Conservation (phyloP, 1,139 yeast genomes). For the Saccharomyces hybrid region DNA sequence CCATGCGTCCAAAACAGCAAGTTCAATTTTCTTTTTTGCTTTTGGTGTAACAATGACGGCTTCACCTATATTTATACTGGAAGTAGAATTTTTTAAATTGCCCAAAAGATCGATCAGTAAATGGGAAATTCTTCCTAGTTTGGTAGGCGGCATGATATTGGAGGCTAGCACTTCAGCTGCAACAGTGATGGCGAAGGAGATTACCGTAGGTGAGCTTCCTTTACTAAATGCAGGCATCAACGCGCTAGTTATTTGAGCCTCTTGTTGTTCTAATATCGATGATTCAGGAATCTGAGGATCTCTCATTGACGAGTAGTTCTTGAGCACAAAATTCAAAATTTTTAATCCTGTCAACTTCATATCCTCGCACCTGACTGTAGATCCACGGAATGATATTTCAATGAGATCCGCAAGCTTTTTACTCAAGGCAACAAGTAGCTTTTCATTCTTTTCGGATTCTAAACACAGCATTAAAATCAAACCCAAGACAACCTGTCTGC, state of each 20-base stretch:
- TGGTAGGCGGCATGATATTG: constrained; percentile 42
- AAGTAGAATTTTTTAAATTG: constrained; percentile 35
- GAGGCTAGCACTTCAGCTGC: constrained; percentile 70
- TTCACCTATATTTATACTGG: constrained; percentile 34
- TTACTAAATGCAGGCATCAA: constrained; percentile 76
- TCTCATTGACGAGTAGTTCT: constrained; percentile 41
- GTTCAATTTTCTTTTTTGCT: constrained; percentile 56
- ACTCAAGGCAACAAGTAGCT: constrained; percentile 39
- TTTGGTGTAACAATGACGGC: constrained; percentile 35
- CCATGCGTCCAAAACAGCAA: constrained; percentile 82
- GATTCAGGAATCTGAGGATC: constrained; percentile 72
- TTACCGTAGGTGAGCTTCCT: constrained; percentile 66
- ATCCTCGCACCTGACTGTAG: constrained; percentile 60
- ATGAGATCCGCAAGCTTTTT: constrained; percentile 62
- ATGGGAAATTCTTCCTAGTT: constrained; percentile 55
- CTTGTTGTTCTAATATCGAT: constrained; percentile 80
- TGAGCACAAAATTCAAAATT: constrained; percentile 53
- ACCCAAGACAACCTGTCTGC: constrained; percentile 40
- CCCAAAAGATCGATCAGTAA: constrained; percentile 63
- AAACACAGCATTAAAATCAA: constrained; percentile 47
- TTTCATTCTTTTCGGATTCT: constrained; percentile 37
- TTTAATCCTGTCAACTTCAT: constrained; percentile 61
- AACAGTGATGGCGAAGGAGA: constrained; percentile 70
- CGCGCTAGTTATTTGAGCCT: constrained; percentile 89
- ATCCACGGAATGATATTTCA: constrained; percentile 75